phyloP scores from a whole-genome alignment of 441 rosid species.

The Bruguiera hainesii region DNA sequence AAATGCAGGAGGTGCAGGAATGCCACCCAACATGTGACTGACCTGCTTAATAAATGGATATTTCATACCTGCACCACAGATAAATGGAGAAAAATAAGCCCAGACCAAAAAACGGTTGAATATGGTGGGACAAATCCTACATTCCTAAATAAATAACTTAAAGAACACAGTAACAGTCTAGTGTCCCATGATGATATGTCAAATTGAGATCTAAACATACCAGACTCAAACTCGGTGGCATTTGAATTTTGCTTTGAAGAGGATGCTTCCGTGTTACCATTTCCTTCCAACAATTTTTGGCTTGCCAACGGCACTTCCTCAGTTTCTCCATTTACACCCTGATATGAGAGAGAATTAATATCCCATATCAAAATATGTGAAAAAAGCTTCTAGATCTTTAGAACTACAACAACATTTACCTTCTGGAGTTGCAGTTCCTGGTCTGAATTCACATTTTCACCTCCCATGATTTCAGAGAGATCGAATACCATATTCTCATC shows the following conservation, averaged over 20 bases:
- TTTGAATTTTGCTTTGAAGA: conserved; percentile 56
- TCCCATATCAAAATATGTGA: not conserved
- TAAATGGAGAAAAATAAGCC: conserved; percentile 6
- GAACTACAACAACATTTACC: conserved; percentile 33
- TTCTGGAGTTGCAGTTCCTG: conserved; percentile 30
- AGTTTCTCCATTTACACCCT: conserved; percentile 43
- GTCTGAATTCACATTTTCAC: conserved; percentile 29
- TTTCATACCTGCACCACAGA: conserved; percentile 45
- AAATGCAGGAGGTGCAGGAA: conserved; percentile 81
- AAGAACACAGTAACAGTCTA: not conserved
- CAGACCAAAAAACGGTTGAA: not conserved
- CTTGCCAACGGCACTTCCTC: conserved; percentile 30
- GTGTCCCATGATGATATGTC: not conserved
- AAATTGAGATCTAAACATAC: conserved; percentile 30
- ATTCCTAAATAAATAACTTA: not conserved
- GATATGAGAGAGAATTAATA: conserved; percentile 18
- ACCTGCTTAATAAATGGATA: conserved; percentile 69
- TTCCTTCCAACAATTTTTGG: conserved; percentile 34
- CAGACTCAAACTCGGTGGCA: conserved; percentile 38
- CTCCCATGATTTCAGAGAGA: conserved; percentile 44
- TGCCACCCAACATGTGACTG: conserved; percentile 67
- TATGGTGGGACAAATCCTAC: not conserved
- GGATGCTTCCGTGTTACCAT: conserved; percentile 45
- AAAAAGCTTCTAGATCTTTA: not conserved
- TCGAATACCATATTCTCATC: conserved; percentile 49